Evolutionary conservation across 2,329 filamentous ascomycete species (phyloP).

Genomic region (Rhinocladiella mackenziei): DNA sequence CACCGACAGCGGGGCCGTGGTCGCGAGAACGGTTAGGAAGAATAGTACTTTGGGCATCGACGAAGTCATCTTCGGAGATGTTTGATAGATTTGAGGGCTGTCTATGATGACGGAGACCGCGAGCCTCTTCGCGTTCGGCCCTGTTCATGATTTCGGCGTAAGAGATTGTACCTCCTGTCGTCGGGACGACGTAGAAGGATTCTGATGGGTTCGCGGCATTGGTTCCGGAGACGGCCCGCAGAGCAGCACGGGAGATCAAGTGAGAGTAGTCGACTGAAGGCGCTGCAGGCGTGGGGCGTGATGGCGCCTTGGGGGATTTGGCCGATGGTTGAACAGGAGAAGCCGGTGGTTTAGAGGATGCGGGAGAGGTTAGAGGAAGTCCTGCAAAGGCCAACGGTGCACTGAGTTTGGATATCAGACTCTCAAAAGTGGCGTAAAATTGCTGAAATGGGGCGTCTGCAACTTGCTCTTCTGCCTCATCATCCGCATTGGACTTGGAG

Average conservation of each 20-base stretch:
- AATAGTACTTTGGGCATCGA: constrained; percentile 71
- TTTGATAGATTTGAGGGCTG: constrained; percentile 48
- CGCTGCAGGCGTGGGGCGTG: constrained; percentile 18
- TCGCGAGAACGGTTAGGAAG: constrained; percentile 32
- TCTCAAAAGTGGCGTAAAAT: constrained; percentile 91
- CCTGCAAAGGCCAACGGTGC: constrained; percentile 90
- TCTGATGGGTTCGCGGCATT: constrained; percentile 55
- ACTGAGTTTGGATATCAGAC: constrained; percentile 80
- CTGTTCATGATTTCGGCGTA: constrained; percentile 80
- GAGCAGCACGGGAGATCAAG: constrained; percentile 79
- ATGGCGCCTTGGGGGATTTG: constrained; percentile 12
- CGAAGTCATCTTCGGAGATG: constrained; percentile 80
- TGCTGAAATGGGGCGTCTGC: constrained; percentile 76
- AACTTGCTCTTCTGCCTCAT: constrained; percentile 32
- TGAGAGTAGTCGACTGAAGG: constrained; percentile 70
- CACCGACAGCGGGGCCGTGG: constrained; percentile 40
- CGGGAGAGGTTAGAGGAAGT: constrained; percentile 63
- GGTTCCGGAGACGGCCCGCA: constrained; percentile 71
- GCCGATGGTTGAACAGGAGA: constrained; percentile 2
- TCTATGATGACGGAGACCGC: constrained; percentile 30
- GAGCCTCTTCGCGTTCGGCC: constrained; percentile 43
- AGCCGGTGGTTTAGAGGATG: constrained; percentile 18
- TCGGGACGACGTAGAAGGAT: constrained; percentile 93
- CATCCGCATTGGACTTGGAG: constrained; percentile 32
- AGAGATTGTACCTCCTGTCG: constrained; percentile 83